phyloP scores from a whole-genome alignment of 306 rosid species.

The Chamaecrista fasciculata region DNA sequence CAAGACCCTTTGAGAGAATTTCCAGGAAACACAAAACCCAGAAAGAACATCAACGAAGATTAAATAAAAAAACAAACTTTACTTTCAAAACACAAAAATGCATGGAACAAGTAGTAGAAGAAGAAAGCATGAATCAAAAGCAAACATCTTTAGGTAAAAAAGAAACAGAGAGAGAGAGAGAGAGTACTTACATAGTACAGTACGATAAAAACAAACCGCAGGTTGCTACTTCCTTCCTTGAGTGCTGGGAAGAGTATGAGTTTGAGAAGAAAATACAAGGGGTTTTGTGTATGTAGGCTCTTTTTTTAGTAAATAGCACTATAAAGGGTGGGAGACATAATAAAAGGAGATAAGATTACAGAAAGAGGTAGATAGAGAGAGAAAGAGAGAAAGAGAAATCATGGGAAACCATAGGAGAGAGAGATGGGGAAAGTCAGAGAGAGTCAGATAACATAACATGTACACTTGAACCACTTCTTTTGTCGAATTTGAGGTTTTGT shows the following conservation, averaged over 20 bases:
- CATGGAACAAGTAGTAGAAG: constrained; percentile 1
- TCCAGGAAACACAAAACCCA: background rate
- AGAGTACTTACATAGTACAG: constrained; percentile 41
- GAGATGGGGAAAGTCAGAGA: constrained; percentile 20
- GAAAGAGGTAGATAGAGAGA: constrained; percentile 27
- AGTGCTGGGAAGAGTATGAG: constrained; percentile 18
- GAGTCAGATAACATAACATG: constrained; percentile 25
- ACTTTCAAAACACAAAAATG: constrained; percentile 30
- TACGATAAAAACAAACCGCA: constrained; percentile 37
- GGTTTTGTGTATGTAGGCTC: constrained; percentile 18
- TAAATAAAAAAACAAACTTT: background rate
- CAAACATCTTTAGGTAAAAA: constrained; percentile 12
- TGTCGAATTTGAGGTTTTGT: constrained; percentile 35
- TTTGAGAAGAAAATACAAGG: constrained; percentile 14
- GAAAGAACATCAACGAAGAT: background rate
- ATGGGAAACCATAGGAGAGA: constrained; percentile 31
- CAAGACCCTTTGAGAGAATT: background rate
- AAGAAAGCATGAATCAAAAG: constrained; percentile 18
- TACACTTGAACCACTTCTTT: constrained; percentile 38
- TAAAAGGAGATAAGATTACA: constrained; percentile 42
- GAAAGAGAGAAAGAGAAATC: background rate
- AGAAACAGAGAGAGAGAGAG: too few species aligned
- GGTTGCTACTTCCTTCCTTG: constrained; percentile 30
- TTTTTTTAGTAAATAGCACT: constrained; percentile 34
- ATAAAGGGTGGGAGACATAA: constrained; percentile 36